Evolutionary conservation across 495 filamentous ascomycete genomes (phyloP).

Genomic region (Cryomyces minteri): DNA sequence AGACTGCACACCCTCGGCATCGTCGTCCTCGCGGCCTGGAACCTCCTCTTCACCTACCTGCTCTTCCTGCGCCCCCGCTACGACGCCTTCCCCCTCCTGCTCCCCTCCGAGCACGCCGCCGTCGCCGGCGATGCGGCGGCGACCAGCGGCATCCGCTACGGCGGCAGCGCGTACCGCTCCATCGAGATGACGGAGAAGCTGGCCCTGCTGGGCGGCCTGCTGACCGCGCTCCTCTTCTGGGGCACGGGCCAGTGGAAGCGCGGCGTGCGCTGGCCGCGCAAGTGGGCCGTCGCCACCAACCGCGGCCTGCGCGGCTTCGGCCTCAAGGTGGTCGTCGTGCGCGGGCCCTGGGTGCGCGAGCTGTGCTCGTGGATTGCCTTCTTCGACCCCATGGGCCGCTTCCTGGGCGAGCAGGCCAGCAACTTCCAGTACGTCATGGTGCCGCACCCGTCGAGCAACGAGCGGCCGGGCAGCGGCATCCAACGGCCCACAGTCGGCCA

Average conservation of each 20-base stretch:
- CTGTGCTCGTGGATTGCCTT: conserved; percentile 44
- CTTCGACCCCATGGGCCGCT: not conserved
- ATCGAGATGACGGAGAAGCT: conserved; percentile 78
- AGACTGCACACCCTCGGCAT: conserved; percentile 95
- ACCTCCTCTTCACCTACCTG: conserved; percentile 62
- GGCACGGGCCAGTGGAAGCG: conserved; percentile 89
- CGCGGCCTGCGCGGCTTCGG: conserved; percentile 82
- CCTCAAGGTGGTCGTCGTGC: conserved; percentile 81
- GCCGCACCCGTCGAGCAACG: not conserved
- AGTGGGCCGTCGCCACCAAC: conserved; percentile 78
- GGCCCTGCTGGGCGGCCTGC: conserved; percentile 66
- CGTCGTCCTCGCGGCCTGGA: conserved; percentile 58
- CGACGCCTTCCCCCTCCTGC: conserved; percentile 24
- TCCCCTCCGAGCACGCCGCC: no score
- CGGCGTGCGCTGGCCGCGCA: conserved; percentile 82
- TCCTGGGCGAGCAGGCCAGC: not conserved
- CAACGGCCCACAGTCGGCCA: not conserved
- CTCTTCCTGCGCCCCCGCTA: conserved; percentile 80
- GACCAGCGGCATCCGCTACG: conserved; percentile 48
- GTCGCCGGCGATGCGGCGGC: no score
- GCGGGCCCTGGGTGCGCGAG: conserved; percentile 68
- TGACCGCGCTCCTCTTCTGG: conserved; percentile 73
- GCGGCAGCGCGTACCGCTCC: conserved; percentile 90
- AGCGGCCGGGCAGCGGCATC: no score
- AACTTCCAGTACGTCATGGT: not conserved